Conservation (phyloP, 495 filamentous ascomycete species). For the Xylaria intraflava region DNA sequence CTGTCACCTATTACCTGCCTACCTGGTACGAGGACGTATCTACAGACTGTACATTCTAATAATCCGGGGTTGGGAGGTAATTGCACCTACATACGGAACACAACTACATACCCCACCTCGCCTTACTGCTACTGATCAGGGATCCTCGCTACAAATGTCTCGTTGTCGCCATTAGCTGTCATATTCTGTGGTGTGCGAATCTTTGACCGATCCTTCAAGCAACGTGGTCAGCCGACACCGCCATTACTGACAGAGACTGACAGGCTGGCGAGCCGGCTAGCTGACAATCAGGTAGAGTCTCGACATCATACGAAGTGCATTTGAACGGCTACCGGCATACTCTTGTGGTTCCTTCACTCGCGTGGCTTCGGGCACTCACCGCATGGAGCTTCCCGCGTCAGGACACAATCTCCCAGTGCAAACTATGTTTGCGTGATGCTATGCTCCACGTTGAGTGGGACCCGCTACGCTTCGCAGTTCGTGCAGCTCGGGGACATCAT, state of each 20-base stretch:
- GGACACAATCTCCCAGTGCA: neutral
- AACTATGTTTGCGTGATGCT: neutral
- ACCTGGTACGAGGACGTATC: constrained; percentile 12
- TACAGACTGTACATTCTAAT: constrained; percentile 7
- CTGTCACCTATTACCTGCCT: constrained; percentile 5
- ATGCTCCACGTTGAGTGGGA: neutral
- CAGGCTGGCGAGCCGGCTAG: neutral
- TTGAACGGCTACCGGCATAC: constrained; percentile 3
- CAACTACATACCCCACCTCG: no score
- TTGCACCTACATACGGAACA: no score
- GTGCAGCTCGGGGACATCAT: constrained; percentile 5
- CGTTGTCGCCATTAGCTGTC: neutral
- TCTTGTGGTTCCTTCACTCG: constrained; percentile 4
- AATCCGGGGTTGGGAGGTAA: no score
- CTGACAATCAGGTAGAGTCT: neutral
- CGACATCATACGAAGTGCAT: neutral
- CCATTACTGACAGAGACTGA: neutral
- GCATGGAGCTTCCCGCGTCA: constrained; percentile 7
- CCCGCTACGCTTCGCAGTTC: neutral
- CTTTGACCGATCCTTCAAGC: neutral
- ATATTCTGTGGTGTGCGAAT: neutral
- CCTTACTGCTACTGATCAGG: no score
- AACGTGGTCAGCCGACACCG: neutral
- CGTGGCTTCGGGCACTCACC: neutral
- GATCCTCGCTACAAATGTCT: neutral